Conservation (phyloP, 2,329 filamentous ascomycete genomes). For the Cytospora mali region DNA sequence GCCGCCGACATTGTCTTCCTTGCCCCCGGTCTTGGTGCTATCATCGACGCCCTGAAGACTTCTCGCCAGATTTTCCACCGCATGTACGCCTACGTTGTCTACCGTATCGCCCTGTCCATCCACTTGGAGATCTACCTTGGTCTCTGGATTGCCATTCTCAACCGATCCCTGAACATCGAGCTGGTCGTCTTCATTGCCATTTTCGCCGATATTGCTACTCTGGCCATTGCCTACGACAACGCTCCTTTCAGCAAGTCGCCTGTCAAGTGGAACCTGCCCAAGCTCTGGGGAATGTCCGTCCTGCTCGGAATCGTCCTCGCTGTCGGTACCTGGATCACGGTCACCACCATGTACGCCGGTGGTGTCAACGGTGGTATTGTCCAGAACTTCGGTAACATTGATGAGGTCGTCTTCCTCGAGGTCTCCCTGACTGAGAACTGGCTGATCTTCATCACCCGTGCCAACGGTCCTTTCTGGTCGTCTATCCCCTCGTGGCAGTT, state of each 20-base stretch:
- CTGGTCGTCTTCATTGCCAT: constrained; percentile 93
- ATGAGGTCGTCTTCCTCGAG: constrained; percentile 85
- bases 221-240: constrained; percentile 93
- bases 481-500: constrained; percentile 88
- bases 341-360: constrained; percentile 78
- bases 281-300: constrained; percentile 91
- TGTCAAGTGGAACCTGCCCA: constrained; percentile 94
- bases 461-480: constrained; percentile 90
- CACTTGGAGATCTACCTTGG: constrained; percentile 91
- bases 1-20: constrained; percentile 94
- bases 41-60: constrained; percentile 90
- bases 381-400: constrained; percentile 82
- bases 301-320: constrained; percentile 81
- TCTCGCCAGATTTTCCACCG: constrained; percentile 95
- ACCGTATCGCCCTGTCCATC: constrained; percentile 89
- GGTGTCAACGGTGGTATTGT: constrained; percentile 78
- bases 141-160: constrained; percentile 87
- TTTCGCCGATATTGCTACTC: constrained; percentile 88
- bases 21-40: constrained; percentile 85
- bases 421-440: constrained; percentile 92
- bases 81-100: constrained; percentile 95
- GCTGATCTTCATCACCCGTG: constrained; percentile 95
- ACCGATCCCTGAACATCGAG: constrained; percentile 81
- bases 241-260: constrained; percentile 83
- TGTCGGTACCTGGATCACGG: constrained; percentile 83